Base-by-base conservation (phyloP, 2,329 filamentous ascomycete genomes). In the Ambrosiella beaveri region DNA sequence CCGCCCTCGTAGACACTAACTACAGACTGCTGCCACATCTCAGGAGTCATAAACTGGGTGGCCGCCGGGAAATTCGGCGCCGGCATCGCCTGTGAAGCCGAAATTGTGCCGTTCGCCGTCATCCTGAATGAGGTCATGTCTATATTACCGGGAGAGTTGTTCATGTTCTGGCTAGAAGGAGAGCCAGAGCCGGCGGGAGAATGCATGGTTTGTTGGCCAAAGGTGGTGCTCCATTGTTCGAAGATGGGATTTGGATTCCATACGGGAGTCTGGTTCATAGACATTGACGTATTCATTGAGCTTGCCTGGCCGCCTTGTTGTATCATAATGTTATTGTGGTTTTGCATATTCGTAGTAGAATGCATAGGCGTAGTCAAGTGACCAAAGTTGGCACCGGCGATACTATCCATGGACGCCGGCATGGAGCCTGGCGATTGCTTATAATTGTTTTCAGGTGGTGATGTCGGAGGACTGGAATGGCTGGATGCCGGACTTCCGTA, bases 181-280 rank as follows among this genome's bases (percentile, higher is more conserved):
- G 80, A 81, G 69, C 84, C 86, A 3, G 59, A 59, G 2, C 45
- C 57, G 7, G 54, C 54, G 5, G 59, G 54, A 6, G 57, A 57
- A n/a, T 36, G 54, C 17, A 57, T 59, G 36, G 38, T 59, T 3
- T 54, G 57, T 3, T 50, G 57, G 27, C 88, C 87, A 73, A 96
- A 97, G 63, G 91, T 90, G 66, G 86, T 84, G 70, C 95, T 90
- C 90, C 91, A 97, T 75, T 95, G 88, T 88, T 91, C 87, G 77
- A 95, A 91, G 63, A 95, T 88, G 60, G 85, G 80, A 38, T 86
- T 80, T 27, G 89, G 90, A 65, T 95, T 94, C 89, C 89, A 95
- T 58, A 77, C 72, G 27, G 77, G 75, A 53, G 80, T 76, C 61
- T 85, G 84, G 15, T 15, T 27, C 37, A 59, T 49, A 7, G 40